These are phyloP conservation scores for Leishmania guyanensis DNA, from an alignment of 208 protist species.

Conservation along the genomic window DNA sequence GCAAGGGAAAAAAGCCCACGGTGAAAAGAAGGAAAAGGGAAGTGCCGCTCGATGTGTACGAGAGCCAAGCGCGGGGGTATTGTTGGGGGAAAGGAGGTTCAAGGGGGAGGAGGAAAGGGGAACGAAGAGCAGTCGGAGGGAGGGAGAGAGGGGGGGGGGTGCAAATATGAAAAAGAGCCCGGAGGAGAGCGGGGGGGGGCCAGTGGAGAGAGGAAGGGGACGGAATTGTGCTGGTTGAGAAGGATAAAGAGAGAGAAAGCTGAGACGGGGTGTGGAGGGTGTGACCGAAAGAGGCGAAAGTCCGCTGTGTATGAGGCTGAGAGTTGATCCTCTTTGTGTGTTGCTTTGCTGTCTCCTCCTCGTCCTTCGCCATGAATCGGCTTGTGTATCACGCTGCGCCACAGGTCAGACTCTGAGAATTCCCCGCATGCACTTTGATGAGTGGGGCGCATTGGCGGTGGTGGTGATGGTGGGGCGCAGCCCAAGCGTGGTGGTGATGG, in stretches of 20 bases:
- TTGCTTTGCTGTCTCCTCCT: neutral
- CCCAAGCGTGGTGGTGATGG: neutral
- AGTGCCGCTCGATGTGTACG: too few relatives aligned
- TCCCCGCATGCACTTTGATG: neutral
- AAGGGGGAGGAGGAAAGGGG: too few relatives aligned
- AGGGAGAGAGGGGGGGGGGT: too few relatives aligned
- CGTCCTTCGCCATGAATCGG: neutral
- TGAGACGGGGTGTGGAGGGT: neutral
- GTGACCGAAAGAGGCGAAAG: neutral
- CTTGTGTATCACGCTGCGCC: neutral
- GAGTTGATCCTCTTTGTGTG: neutral
- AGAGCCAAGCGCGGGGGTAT: too few relatives aligned
- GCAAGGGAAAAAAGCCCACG: neutral
- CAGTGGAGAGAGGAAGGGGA: neutral
- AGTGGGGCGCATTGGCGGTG: neutral
- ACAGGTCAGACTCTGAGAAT: neutral
- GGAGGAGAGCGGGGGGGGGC: too few relatives aligned
- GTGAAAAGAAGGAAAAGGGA: neutral
- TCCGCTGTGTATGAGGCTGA: neutral
- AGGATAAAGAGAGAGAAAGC: neutral
- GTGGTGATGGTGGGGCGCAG: neutral
- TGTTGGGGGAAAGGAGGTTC: too few relatives aligned
- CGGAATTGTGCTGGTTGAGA: too few relatives aligned
- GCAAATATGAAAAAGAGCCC: too few relatives aligned
- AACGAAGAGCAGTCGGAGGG: too few relatives aligned